Evolutionary conservation across 2,329 filamentous ascomycete species (phyloP).

Genomic region (Triangularia setosa): DNA sequence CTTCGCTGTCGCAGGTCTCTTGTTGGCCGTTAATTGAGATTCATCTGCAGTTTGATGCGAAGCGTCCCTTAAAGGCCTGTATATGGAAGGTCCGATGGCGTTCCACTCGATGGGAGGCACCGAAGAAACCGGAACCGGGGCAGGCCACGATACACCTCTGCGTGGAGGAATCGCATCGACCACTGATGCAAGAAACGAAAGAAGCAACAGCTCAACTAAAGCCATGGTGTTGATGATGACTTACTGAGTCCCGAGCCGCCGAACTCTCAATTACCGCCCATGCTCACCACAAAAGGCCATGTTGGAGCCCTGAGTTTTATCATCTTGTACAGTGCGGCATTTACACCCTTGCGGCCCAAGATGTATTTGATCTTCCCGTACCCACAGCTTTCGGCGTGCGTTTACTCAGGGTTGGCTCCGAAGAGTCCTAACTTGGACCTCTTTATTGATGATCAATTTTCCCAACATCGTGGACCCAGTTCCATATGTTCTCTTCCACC

Average conservation of each 20-base stretch:
- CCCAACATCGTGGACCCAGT: background rate
- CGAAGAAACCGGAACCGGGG: slow-evolving; percentile 13
- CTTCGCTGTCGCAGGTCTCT: background rate
- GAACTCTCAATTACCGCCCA: background rate
- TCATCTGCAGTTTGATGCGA: background rate
- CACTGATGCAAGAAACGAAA: background rate
- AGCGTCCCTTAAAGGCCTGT: background rate
- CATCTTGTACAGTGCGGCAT: background rate
- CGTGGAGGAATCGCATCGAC: slow-evolving; percentile 2
- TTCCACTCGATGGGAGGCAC: slow-evolving; percentile 16
- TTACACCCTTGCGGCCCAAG: background rate
- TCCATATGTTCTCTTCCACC: background rate
- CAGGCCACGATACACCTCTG: slow-evolving; percentile 12
- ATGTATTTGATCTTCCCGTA: background rate
- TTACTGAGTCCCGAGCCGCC: background rate
- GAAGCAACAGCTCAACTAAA: background rate
- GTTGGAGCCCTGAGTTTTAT: background rate
- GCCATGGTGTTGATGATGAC: background rate
- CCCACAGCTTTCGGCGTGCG: background rate
- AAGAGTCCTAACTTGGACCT: background rate
- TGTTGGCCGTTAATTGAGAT: background rate
- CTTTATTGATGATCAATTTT: background rate
- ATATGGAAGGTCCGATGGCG: background rate
- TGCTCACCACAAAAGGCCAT: background rate
- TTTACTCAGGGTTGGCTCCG: background rate